Conservation (phyloP, 2,329 filamentous ascomycete genomes). For the Leptoxyphium fumago region DNA sequence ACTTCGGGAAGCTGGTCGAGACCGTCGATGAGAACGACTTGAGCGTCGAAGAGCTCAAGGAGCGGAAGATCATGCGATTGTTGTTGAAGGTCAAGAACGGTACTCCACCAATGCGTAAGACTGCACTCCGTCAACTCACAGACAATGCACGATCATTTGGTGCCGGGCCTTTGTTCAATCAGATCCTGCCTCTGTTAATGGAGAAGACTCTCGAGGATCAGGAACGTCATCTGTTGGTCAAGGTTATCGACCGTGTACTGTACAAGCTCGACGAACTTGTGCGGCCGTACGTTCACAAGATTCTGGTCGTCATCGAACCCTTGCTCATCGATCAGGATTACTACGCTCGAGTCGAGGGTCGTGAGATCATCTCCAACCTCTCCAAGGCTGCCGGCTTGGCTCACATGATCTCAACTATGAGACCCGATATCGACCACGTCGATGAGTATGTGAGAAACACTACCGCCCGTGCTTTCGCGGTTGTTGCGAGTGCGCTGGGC, state of each 20-base stretch:
- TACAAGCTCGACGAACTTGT: slow-evolving; percentile 98
- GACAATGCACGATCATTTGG: slow-evolving; percentile 96
- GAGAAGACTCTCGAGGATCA: slow-evolving; percentile 96
- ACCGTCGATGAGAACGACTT: slow-evolving; percentile 82
- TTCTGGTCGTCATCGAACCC: slow-evolving; percentile 96
- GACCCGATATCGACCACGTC: slow-evolving; percentile 94
- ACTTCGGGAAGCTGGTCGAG: slow-evolving; percentile 95
- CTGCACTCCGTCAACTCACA: slow-evolving; percentile 86
- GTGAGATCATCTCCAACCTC: slow-evolving; percentile 96
- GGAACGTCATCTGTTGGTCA: slow-evolving; percentile 93
- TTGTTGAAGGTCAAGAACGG: slow-evolving; percentile 98
- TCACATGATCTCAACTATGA: slow-evolving; percentile 99
- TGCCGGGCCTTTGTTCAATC: slow-evolving; percentile 85
- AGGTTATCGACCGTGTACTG: slow-evolving; percentile 94
- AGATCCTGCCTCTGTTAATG: slow-evolving; percentile 93
- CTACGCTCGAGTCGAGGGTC: slow-evolving; percentile 93
- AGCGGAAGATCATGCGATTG: slow-evolving; percentile 95
- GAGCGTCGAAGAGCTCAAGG: slow-evolving; percentile 89
- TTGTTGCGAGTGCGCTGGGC: slow-evolving; percentile 88
- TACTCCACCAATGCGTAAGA: slow-evolving; percentile 97
- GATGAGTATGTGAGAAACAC: slow-evolving; percentile 98
- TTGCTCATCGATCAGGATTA: slow-evolving; percentile 98
- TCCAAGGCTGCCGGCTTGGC: slow-evolving; percentile 92
- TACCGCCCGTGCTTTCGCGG: slow-evolving; percentile 89
- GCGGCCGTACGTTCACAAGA: slow-evolving; percentile 93